Evolutionary conservation across 306 rosid genomes (phyloP), one percentile per base, ranked within the genome.

Genomic region (Sophora flavescens): DNA sequence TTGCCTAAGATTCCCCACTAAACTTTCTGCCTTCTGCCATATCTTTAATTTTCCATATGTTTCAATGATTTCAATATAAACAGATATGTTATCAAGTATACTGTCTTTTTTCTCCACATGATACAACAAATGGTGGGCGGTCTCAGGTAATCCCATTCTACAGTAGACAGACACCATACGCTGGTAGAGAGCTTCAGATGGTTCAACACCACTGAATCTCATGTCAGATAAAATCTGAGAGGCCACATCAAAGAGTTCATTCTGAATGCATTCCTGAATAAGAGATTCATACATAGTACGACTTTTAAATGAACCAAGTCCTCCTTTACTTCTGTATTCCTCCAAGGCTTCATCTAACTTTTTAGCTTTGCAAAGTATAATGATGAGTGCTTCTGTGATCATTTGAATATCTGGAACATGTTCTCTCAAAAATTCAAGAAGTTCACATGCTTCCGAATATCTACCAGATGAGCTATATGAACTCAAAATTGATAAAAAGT

Each of bases 21-120:
- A 87, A 78, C 93, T 88, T 88, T 94, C 98, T 63, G 98, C 93
- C 75, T 87, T 87, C 86, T 90, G 95, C 98, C 98, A 94, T 33
- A 79, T 77, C 87, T 86, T 94, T 41, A 90, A 78, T 84, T 92
- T 89, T 71, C 96, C 96, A 78, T 87, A 94, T 7, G 91, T 87
- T 56, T 92, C 96, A 68, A 94, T 69, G 57, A 92, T 85, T 81
- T 84, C 81, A 65, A 80, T 74, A 78, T 82, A 88, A 63, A 85
- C 63, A 38, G 86, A 79, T 54, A 85, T 15, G 44, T 76, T 66
- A 48, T 83, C 89, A 56, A 82, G 68, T 38, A 63, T 8, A 70
- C 80, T 68, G 77, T 90, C 96, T 28, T 81, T 88, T 57, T 63
- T 82, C 69, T 83, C 95, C 36, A 88, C 96, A 81, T 82, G 80